Percentiles rank a stretch among this genome's conserved stretches.
These are phyloP conservation scores for Chaetoscypha palmicola DNA, from an alignment of 2,329 filamentous ascomycete genomes.

Conservation along the genomic window DNA sequence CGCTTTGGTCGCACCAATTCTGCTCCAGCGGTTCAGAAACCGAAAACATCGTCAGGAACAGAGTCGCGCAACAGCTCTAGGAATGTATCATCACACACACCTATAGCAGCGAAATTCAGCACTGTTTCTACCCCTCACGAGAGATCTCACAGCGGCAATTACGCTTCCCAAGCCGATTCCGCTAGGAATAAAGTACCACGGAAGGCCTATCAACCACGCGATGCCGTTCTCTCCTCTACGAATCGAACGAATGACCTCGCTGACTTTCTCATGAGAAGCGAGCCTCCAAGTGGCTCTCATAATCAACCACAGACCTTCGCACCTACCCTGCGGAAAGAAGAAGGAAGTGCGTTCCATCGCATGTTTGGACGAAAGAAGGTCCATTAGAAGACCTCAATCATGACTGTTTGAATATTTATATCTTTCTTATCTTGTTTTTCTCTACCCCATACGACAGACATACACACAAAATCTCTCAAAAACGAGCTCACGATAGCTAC, in stretches of 20 bases:
- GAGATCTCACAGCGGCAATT: constrained; percentile 24
- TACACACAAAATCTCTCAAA: too few relatives aligned
- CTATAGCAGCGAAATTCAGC: constrained; percentile 39
- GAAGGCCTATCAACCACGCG: constrained; percentile 43
- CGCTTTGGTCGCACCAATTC: constrained; percentile 40
- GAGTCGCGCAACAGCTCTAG: constrained; percentile 25
- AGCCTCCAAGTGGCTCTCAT: constrained; percentile 20
- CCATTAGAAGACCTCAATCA: constrained; percentile 4
- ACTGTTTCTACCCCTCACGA: constrained; percentile 34
- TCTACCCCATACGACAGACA: too few relatives aligned
- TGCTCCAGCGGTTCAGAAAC: constrained; percentile 19
- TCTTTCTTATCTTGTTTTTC: too few relatives aligned
- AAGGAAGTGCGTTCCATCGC: constrained; percentile 21
- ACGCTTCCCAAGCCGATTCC: constrained; percentile 20
- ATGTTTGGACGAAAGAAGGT: constrained; percentile 28
- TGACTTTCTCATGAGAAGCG: constrained; percentile 49
- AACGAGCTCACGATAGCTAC: too few relatives aligned
- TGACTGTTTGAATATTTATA: background rate
- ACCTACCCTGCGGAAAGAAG: constrained; percentile 19
- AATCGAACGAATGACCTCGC: constrained; percentile 58
- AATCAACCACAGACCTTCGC: constrained; percentile 19
- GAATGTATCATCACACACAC: constrained; percentile 30
- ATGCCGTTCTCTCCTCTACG: constrained; percentile 23
- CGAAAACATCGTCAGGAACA: constrained; percentile 25
- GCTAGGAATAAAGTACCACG: constrained; percentile 32